Conservation (phyloP, 495 filamentous ascomycete species). For the Pyronema omphalodes region DNA sequence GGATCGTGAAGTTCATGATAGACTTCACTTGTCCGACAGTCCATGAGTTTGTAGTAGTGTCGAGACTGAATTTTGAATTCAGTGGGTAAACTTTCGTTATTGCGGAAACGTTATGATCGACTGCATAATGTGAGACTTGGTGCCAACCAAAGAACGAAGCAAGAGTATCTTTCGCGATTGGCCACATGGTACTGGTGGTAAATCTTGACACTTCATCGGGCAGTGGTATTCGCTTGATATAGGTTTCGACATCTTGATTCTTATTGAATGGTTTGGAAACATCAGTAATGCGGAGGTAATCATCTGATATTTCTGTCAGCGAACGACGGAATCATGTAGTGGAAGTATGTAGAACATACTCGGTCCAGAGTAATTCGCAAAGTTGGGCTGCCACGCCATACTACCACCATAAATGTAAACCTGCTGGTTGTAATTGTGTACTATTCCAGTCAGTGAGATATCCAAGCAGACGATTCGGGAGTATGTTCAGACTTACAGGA, state of each 20-base stretch:
- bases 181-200: neutral
- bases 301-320: neutral
- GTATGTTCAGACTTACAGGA: neutral
- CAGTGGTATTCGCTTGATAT: neutral
- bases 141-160: neutral
- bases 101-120: neutral
- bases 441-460: neutral
- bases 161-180: neutral
- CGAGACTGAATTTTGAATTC: neutral
- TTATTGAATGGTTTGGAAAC: neutral
- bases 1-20: neutral
- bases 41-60: neutral
- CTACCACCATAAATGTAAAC: conserved; percentile 1
- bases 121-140: neutral
- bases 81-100: neutral
- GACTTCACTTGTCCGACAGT: neutral
- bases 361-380: neutral
- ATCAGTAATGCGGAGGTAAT: neutral
- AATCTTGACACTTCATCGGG: neutral
- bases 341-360: neutral
- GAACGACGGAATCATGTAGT: neutral
- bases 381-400: neutral
- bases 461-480: neutral
- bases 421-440: neutral
- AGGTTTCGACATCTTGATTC: neutral